These are phyloP conservation scores for Boletus sensibilis DNA, from an alignment of 768 basidiomycete genomes.

Conservation along the genomic window DNA sequence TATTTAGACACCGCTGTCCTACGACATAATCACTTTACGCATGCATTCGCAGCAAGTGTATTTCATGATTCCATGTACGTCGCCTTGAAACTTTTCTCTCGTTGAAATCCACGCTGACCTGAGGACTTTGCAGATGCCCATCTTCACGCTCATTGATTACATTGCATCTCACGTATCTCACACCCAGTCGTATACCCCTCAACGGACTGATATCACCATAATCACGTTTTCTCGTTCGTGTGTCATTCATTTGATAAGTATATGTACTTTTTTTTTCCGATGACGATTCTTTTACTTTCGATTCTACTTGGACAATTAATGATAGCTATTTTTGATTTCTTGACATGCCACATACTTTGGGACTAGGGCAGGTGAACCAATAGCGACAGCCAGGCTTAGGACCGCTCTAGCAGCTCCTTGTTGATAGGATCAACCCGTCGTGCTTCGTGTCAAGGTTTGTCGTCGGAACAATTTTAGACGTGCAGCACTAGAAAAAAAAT, in stretches of 20 bases:
- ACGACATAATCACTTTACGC: slow-evolving; percentile 29
- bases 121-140: slow-evolving; percentile 24
- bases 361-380: not conserved
- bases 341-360: slow-evolving; percentile 7
- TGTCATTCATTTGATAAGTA: slow-evolving; percentile 21
- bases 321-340: slow-evolving; percentile 5
- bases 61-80: slow-evolving; percentile 28
- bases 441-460: not conserved
- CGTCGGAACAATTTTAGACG: not conserved
- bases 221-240: slow-evolving; percentile 26
- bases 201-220: slow-evolving; percentile 28
- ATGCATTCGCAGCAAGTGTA: slow-evolving; percentile 30
- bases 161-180: slow-evolving; percentile 25
- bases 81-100: not conserved
- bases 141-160: slow-evolving; percentile 24
- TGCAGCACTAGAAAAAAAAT: not conserved
- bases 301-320: slow-evolving; percentile 5
- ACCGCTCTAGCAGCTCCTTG: not conserved
- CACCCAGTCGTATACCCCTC: slow-evolving; percentile 25
- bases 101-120: not conserved
- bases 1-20: slow-evolving; percentile 24
- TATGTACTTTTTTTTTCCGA: slow-evolving; percentile 1
- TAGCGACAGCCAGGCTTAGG: not conserved
- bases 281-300: slow-evolving; percentile 9
- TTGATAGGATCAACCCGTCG: not conserved